These are phyloP conservation scores for Penicillium sumatraense DNA, from an alignment of 2,329 filamentous ascomycete genomes.

Conservation along the genomic window DNA sequence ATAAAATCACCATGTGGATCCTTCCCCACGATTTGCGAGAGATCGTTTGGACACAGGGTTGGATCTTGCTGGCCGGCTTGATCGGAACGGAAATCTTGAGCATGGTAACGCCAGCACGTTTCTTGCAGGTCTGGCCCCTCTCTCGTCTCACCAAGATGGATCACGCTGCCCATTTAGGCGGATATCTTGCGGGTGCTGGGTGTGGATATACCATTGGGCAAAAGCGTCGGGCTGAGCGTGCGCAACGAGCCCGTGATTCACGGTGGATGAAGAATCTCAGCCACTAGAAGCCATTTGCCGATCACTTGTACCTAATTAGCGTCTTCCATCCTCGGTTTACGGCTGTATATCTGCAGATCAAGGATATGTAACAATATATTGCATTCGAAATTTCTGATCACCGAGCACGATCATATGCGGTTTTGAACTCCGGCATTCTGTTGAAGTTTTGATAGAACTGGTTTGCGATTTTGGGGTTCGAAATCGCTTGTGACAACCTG, in stretches of 20 bases:
- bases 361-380: slow-evolving; percentile 2
- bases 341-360: background rate
- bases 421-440: no score
- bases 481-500: no score
- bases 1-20: slow-evolving; percentile 47
- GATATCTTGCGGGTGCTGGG: slow-evolving; percentile 42
- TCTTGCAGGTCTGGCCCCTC: slow-evolving; percentile 24
- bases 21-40: slow-evolving; percentile 45
- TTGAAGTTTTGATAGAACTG: no score
- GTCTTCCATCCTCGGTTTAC: background rate
- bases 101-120: slow-evolving; percentile 31
- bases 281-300: background rate
- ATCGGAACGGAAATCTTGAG: slow-evolving; percentile 43
- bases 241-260: slow-evolving; percentile 19
- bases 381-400: background rate
- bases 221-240: slow-evolving; percentile 18
- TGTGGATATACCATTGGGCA: slow-evolving; percentile 25
- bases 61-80: slow-evolving; percentile 41
- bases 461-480: no score
- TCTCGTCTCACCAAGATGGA: slow-evolving; percentile 42
- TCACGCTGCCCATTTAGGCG: slow-evolving; percentile 49
- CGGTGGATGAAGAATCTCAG: slow-evolving; percentile 17
- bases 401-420: no score
- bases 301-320: background rate
- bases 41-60: slow-evolving; percentile 47